Base-by-base conservation (phyloP, 2,329 filamentous ascomycete species). In the Alternaria sp. region DNA sequence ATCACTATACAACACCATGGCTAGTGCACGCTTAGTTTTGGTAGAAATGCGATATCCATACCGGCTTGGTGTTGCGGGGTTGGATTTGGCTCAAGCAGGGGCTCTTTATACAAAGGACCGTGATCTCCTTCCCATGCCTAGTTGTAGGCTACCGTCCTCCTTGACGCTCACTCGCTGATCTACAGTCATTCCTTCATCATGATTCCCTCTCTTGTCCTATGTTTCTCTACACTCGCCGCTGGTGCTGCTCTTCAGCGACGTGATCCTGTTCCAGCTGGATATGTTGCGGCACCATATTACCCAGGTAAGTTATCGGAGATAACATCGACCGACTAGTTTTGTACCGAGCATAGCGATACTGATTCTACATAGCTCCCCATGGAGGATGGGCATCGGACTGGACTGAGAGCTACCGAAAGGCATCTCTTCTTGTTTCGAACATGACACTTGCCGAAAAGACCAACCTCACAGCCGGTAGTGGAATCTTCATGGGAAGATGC, bases 381-480 rank as follows among this genome's bases (percentile, higher is more conserved):
- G 91, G 91, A 54, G 92, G 92, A 43, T 94, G 92, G 89, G 81
- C 86, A 0, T 80, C 85, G 6, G 86, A 87, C 61, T 95, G 92
- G 92, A 82, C 82, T 21, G 86, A 87, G 18, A 90, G 90, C 70
- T 95, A 94, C 74, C 81, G 81, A 56, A 93, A 91, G 72, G 92
- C 92, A 1, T 85, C 88, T 61, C 79, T 83, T 4, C 78, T 94
- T 14, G 92, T 95, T 15, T 87, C 88, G 57, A 86, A 88, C 51
- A 92, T 95, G 91, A 94, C 91, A 0, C 79, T 95, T 60, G 91
- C 91, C 2, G 92, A 94, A 77, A 95, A 94, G 81, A 89, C 90
- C 4, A 94, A 94, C 74, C 85, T 94, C 55, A 93, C 91, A 0
- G 87, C 87, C 2, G 92, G 92, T 4, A 90, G 87, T 1, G 91